Evolutionary conservation across 1,139 yeast genomes (phyloP).

Genomic region (Saccharomyces hybrid): DNA sequence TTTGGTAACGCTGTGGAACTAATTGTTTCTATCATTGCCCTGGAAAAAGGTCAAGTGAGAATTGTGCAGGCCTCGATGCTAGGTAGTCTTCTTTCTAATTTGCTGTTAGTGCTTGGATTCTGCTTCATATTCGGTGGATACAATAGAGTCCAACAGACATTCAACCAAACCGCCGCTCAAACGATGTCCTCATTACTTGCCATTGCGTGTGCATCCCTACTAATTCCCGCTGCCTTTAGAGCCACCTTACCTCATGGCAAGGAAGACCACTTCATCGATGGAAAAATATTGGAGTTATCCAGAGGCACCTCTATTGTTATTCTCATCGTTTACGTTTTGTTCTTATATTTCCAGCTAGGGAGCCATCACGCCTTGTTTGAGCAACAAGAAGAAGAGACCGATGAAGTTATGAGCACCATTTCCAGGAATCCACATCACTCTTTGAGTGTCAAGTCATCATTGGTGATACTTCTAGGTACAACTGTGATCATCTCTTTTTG

Average conservation of each 20-base stretch:
- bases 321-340: conserved; percentile 68
- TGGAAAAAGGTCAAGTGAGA: conserved; percentile 75
- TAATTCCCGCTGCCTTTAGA: conserved; percentile 95
- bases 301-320: conserved; percentile 82
- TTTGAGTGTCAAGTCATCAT: conserved; percentile 21
- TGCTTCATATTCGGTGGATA: conserved; percentile 92
- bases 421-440: conserved; percentile 18
- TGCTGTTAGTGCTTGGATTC: conserved; percentile 86
- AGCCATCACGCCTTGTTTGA: conserved; percentile 70
- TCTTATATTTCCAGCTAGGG: conserved; percentile 76
- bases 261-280: conserved; percentile 32
- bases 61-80: conserved; percentile 97
- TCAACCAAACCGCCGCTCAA: conserved; percentile 95
- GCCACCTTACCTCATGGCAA: conserved; percentile 59
- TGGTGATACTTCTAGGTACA: conserved; percentile 41
- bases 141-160: conserved; percentile 75
- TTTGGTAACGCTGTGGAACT: conserved; percentile 93
- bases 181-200: conserved; percentile 94
- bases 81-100: conserved; percentile 83
- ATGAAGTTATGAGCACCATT: conserved; percentile 27
- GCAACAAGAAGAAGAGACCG: conserved; percentile 34
- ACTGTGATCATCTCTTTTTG: conserved; percentile 83
- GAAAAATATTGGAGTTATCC: conserved; percentile 63
- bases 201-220: conserved; percentile 75
- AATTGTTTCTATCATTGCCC: conserved; percentile 86